Percentiles rank a stretch among this genome's conserved stretches.
phyloP scores from a whole-genome alignment of 495 filamentous ascomycete genomes.

The Neurospora sp. region DNA sequence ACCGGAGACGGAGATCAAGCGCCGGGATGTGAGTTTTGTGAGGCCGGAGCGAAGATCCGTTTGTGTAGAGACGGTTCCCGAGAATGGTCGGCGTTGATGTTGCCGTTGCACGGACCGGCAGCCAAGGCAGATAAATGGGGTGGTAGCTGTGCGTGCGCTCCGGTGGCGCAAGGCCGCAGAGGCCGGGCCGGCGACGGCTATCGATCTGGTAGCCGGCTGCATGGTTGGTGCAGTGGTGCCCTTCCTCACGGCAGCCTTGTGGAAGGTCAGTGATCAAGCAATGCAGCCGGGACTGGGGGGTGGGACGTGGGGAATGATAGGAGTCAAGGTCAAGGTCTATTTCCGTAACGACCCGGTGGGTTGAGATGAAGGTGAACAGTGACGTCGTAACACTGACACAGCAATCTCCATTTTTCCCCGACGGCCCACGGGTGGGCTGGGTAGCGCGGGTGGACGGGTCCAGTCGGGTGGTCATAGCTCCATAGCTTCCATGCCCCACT shows the following conservation, averaged over 20 bases:
- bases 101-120: not conserved
- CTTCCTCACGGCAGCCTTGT: not conserved
- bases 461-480: not conserved
- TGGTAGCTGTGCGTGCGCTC: not conserved
- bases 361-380: not conserved
- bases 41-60: constrained; percentile 35
- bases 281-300: not conserved
- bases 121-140: not conserved
- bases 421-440: not conserved
- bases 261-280: not conserved
- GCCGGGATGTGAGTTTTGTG: constrained; percentile 54
- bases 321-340: not conserved
- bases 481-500: not conserved
- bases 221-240: not conserved
- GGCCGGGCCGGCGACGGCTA: not conserved
- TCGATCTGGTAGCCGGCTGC: constrained; percentile 1
- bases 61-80: constrained; percentile 9
- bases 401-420: not conserved
- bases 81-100: constrained; percentile 8
- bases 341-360: not conserved
- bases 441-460: not conserved
- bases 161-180: not conserved
- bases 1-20: constrained; percentile 69
- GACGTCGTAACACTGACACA: not conserved
- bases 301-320: not conserved